Conservation (phyloP, 371 early-diverging fungal genomes). For the Saksenaea oblongispora region DNA sequence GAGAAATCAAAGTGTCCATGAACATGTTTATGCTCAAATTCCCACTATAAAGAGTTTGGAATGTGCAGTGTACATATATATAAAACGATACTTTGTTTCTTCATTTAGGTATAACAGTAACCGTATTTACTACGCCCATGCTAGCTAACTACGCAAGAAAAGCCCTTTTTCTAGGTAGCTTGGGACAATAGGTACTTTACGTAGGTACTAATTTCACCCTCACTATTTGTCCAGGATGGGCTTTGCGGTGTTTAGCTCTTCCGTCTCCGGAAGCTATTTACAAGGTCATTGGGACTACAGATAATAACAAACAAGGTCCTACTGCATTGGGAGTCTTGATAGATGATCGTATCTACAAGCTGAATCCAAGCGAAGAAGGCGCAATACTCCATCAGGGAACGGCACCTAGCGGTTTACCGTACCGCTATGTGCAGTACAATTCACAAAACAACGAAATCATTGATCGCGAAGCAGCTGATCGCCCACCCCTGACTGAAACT, state of each 20-base stretch:
- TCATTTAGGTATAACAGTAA: too few species aligned
- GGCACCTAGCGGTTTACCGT: conserved; percentile 83
- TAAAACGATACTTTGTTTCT: too few species aligned
- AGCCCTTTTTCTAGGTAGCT: not conserved
- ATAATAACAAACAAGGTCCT: not conserved
- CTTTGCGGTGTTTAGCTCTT: not conserved
- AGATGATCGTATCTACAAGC: not conserved
- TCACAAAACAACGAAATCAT: conserved; percentile 93
- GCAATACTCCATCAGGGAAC: not conserved
- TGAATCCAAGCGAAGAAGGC: not conserved
- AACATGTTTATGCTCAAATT: too few species aligned
- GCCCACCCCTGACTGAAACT: not conserved
- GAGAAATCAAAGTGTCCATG: too few species aligned
- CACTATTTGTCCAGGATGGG: not conserved
- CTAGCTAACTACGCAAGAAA: not conserved
- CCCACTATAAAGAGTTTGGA: too few species aligned
- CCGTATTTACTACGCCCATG: too few species aligned
- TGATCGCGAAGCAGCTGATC: not conserved
- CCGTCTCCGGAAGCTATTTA: not conserved
- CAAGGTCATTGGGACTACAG: not conserved
- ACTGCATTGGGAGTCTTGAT: not conserved
- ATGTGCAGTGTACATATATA: too few species aligned
- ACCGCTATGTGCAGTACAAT: conserved; percentile 72
- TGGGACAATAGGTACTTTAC: too few species aligned
- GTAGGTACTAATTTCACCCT: not conserved